These are phyloP conservation scores for Leccinum griseonigrum DNA, from an alignment of 1,284 basidiomycete species.

Conservation along the genomic window DNA sequence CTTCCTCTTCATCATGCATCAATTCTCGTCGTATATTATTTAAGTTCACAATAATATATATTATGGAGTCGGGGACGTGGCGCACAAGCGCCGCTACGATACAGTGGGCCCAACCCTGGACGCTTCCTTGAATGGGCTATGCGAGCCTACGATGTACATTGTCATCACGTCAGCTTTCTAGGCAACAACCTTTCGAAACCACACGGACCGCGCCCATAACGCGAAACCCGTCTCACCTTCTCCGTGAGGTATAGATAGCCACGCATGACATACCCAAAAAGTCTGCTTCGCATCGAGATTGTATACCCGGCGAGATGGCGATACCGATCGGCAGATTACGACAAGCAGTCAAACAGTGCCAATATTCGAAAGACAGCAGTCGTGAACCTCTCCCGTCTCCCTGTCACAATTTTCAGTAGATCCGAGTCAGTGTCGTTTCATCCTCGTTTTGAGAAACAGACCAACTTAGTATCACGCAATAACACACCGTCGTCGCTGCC, in stretches of 20 bases:
- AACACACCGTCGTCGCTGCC: background rate
- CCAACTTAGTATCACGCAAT: background rate
- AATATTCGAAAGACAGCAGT: background rate
- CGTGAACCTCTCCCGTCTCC: background rate
- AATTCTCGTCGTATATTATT: no score
- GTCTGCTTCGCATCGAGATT: slow-evolving; percentile 2
- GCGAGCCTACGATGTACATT: slow-evolving; percentile 4
- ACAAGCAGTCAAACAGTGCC: background rate
- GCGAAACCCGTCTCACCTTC: slow-evolving; percentile 2
- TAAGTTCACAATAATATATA: no score
- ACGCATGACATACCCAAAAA: slow-evolving; percentile 9
- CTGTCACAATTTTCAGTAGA: background rate
- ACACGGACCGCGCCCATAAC: slow-evolving; percentile 4
- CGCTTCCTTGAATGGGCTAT: background rate
- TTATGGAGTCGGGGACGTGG: no score
- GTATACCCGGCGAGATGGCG: background rate
- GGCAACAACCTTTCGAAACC: background rate
- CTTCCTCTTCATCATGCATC: no score
- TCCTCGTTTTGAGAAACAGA: background rate
- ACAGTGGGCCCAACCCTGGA: slow-evolving; percentile 1
- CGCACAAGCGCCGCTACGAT: no score
- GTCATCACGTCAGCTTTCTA: slow-evolving; percentile 3
- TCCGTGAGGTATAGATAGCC: background rate
- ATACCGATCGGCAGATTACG: slow-evolving; percentile 5
- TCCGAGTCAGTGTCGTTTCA: background rate